A percentile compares a stretch with the other conserved stretches of the same genome.
These are phyloP conservation scores for Sporobolomyces pararoseus DNA, from an alignment of 768 basidiomycete genomes.

Conservation along the genomic window DNA sequence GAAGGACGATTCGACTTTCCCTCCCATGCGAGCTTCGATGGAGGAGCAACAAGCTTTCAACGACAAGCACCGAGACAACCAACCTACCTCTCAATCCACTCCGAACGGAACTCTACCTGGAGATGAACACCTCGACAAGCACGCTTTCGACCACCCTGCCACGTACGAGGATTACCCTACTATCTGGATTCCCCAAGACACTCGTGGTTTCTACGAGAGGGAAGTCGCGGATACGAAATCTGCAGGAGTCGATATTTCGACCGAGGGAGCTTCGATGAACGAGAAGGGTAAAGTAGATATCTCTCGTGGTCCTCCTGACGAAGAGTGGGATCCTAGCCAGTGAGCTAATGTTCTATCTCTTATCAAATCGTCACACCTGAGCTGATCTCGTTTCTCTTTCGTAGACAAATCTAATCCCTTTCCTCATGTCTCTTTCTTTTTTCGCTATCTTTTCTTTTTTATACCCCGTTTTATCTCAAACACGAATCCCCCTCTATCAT, in stretches of 20 bases:
- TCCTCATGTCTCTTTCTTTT: neutral
- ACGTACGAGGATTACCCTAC: slow-evolving; percentile 61
- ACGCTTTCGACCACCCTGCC: slow-evolving; percentile 79
- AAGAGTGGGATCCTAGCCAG: slow-evolving; percentile 55
- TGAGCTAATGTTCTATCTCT: neutral
- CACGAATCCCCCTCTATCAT: too few species aligned
- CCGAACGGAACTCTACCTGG: slow-evolving; percentile 34
- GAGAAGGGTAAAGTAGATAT: slow-evolving; percentile 62
- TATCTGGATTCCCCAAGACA: slow-evolving; percentile 85
- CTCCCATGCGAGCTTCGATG: slow-evolving; percentile 21
- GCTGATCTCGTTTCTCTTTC: neutral
- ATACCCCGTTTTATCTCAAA: too few species aligned
- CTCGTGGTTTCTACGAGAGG: slow-evolving; percentile 58
- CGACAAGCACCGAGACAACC: slow-evolving; percentile 9
- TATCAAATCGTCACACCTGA: too few species aligned
- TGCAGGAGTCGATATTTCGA: slow-evolving; percentile 41
- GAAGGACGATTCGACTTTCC: slow-evolving; percentile 38
- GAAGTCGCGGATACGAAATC: slow-evolving; percentile 61
- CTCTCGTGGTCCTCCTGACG: slow-evolving; percentile 48
- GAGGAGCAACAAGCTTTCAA: slow-evolving; percentile 40
- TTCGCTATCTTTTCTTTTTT: neutral
- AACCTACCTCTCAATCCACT: neutral
- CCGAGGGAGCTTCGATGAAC: slow-evolving; percentile 54
- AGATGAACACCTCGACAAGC: slow-evolving; percentile 46
- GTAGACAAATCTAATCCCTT: slow-evolving; percentile 12